phyloP scores from a whole-genome alignment of 495 filamentous ascomycete species.

The Tuber aestivum region DNA sequence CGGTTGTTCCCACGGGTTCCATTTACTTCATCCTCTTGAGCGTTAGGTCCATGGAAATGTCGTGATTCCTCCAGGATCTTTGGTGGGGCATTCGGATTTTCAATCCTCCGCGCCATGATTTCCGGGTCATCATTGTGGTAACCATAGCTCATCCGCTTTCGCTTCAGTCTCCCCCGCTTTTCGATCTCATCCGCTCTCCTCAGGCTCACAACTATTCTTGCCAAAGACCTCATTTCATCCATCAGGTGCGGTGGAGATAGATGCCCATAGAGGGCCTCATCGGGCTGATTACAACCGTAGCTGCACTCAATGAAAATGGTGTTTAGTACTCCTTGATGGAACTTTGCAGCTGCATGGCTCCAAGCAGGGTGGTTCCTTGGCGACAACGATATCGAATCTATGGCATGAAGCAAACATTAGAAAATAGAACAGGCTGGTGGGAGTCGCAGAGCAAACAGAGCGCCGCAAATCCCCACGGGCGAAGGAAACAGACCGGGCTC shows the following conservation, averaged over 20 bases:
- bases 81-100: slow-evolving; percentile 6
- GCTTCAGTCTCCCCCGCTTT: slow-evolving; percentile 35
- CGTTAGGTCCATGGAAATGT: background rate
- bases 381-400: slow-evolving; percentile 67
- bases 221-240: slow-evolving; percentile 67
- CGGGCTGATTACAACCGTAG: slow-evolving; percentile 69
- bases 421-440: slow-evolving; percentile 10
- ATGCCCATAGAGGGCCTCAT: slow-evolving; percentile 78
- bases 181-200: slow-evolving; percentile 37
- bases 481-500: slow-evolving; percentile 55
- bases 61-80: slow-evolving; percentile 3
- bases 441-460: background rate
- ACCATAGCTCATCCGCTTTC: slow-evolving; percentile 39
- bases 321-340: slow-evolving; percentile 59
- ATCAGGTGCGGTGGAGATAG: slow-evolving; percentile 74
- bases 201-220: slow-evolving; percentile 54
- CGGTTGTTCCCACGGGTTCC: background rate
- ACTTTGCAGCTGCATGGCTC: slow-evolving; percentile 76
- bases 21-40: slow-evolving; percentile 5
- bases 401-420: slow-evolving; percentile 12
- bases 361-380: slow-evolving; percentile 77
- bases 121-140: slow-evolving; percentile 34
- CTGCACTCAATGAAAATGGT: slow-evolving; percentile 95
- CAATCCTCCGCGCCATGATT: slow-evolving; percentile 4
- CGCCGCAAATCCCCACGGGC: background rate